These are phyloP conservation scores for Penicillium verrucosum DNA, from an alignment of 2,329 filamentous ascomycete genomes.

Conservation along the genomic window DNA sequence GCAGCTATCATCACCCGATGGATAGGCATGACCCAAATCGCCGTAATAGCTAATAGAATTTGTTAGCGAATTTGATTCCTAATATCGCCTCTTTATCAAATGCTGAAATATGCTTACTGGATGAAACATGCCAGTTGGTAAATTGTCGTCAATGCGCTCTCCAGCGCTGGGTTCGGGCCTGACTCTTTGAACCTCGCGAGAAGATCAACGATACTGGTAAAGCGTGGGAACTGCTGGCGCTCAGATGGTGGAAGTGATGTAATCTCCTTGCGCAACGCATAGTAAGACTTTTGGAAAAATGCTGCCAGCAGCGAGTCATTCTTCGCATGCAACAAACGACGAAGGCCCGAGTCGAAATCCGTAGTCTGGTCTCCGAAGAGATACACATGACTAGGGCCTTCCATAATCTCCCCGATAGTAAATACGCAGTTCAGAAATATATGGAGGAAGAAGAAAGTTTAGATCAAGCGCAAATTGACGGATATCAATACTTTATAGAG, in stretches of 20 bases:
- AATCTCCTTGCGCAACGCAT: constrained; percentile 43
- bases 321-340: constrained; percentile 41
- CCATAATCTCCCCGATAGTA: constrained; percentile 26
- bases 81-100: not conserved
- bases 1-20: constrained; percentile 34
- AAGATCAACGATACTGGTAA: constrained; percentile 40
- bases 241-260: constrained; percentile 33
- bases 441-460: constrained; percentile 4
- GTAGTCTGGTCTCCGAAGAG: constrained; percentile 49
- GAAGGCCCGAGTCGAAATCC: constrained; percentile 43
- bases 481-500: constrained; percentile 22
- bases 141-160: constrained; percentile 44
- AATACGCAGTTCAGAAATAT: constrained; percentile 8
- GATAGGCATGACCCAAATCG: constrained; percentile 42
- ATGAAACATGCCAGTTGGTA: constrained; percentile 46
- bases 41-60: constrained; percentile 39
- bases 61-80: constrained; percentile 9
- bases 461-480: not conserved
- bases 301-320: constrained; percentile 41
- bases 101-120: constrained; percentile 32
- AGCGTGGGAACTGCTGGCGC: constrained; percentile 38
- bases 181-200: constrained; percentile 34
- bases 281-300: constrained; percentile 44
- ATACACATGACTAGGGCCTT: constrained; percentile 36
- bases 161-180: constrained; percentile 39